Evolutionary conservation across 805 yeast genomes (phyloP), one percentile per base, ranked within the genome.

Genomic region (Myxozyma geophila): DNA sequence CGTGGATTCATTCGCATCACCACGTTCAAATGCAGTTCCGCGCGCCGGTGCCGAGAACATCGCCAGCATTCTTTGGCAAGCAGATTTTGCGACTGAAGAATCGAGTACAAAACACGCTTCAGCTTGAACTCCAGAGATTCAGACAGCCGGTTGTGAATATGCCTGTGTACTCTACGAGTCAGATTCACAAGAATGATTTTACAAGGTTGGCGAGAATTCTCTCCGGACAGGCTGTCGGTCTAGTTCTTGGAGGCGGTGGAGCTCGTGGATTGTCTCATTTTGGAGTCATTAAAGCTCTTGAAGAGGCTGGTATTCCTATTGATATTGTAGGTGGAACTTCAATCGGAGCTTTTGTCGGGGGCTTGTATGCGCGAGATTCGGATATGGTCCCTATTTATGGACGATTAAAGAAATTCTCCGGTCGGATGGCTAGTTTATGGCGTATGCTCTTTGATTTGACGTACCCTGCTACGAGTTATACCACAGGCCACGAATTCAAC

Each of bases 171-270:
- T 70, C 74, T 8, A 71, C 75, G 52, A 72, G 77, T 62, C 81
- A 80, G 69, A 77, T 83, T 12, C 92, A 89, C 73, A 92, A 92
- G 74, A 88, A 87, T 74, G 99, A 93, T 74, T 95, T 95, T 74
- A 80, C 90, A 75, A 82, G 99, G 62, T 77, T 93, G 43, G 98
- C 99, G 0, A 82, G 99, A 71, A 83, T 95, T 8, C 77, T 93
- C 15, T 89, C 97, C 0, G 97, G 96, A 7, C 91, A 92, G 73
- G 97, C 97, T 0, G 89, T 95, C 47, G 99, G 98, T 0, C 79
- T 95, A 19, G 98, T 93, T 6, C 79, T 93, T 2, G 99, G 99
- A 7, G 99, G 99, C 13, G 99, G 99, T 47, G 99, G 99, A 49
- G 97, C 98, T 0, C 81, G 98, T 70, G 99, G 99, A 1, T 81